These are phyloP conservation scores for Pseudohyphozyma bogoriensis DNA, from an alignment of 768 basidiomycete species.

Conservation along the genomic window DNA sequence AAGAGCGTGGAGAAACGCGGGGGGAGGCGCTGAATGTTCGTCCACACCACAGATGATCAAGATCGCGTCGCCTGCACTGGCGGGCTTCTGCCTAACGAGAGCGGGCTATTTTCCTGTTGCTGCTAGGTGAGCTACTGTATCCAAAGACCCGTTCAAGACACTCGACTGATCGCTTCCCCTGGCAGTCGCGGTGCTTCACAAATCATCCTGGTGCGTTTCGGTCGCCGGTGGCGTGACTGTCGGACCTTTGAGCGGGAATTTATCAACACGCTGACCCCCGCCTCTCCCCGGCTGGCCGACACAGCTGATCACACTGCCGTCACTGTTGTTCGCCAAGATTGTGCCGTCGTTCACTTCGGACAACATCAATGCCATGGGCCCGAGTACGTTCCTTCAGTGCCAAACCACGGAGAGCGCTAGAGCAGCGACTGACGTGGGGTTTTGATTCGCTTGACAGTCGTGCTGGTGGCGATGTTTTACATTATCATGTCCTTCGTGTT, in stretches of 20 bases:
- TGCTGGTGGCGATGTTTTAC: background rate
- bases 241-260: no score
- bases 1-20: no score
- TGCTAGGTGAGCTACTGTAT: background rate
- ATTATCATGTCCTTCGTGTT: conserved; percentile 31
- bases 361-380: conserved; percentile 6
- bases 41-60: background rate
- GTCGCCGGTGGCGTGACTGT: no score
- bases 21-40: no score
- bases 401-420: no score
- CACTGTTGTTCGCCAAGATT: conserved; percentile 5
- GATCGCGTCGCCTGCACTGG: background rate
- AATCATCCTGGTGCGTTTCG: background rate
- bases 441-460: background rate
- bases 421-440: no score
- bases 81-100: conserved; percentile 15
- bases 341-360: conserved; percentile 20
- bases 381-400: background rate
- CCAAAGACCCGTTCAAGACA: no score
- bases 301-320: background rate
- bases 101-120: background rate
- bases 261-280: no score
- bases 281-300: no score
- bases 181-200: background rate
- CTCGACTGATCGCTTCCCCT: background rate